Base-by-base conservation (phyloP, 257 asterid species). In the Lavandula angustifolia region DNA sequence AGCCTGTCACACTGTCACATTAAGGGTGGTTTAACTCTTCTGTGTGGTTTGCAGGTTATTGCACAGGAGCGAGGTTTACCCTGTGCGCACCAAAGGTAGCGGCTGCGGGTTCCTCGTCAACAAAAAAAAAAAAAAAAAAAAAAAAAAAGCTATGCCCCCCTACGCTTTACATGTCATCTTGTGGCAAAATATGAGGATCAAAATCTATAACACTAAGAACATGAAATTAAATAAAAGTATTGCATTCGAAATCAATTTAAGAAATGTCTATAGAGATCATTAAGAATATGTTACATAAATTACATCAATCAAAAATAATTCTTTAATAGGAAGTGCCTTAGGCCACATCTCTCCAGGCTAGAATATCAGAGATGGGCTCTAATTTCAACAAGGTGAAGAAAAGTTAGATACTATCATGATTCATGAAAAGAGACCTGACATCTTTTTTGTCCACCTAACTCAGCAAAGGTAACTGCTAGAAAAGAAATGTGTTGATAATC, bases 151-250 rank as follows among this genome's bases (percentile, higher is more conserved):
- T 76, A 78, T 71, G 76, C 70, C 84, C 75, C 75, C 78, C 81
- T 87, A n/a, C 74, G 75, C 80, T 67, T 75, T 81, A 84, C 80
- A 83, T 85, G 70, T 52, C 68, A 77, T 67, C 87, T 81, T 91
- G 82, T 84, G 92, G 83, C 78, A 80, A 75, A 85, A 79, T 78
- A 60, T 71, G 80, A 79, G 78, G 75, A 81, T 79, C 74, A 77
- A 73, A 78, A 81, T 34, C 69, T 78, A 73, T 54, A 71, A 69
- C 54, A 60, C 74, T 51, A 65, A 54, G 37, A 52, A 17, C 8
- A 31, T 54, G 11, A 60, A 64, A 68, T 7, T 54, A 65, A 53
- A 73, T 64, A 73, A 53, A 48, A 75, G 27, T 64, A 64, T 6
- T 42, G 57, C 51, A 73, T 75, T 78, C 68, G 76, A 72, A 79